Percentiles rank a stretch among this genome's conserved stretches.
Evolutionary conservation across 345 rosid genomes (phyloP).

Genomic region (Citrus reticulata): DNA sequence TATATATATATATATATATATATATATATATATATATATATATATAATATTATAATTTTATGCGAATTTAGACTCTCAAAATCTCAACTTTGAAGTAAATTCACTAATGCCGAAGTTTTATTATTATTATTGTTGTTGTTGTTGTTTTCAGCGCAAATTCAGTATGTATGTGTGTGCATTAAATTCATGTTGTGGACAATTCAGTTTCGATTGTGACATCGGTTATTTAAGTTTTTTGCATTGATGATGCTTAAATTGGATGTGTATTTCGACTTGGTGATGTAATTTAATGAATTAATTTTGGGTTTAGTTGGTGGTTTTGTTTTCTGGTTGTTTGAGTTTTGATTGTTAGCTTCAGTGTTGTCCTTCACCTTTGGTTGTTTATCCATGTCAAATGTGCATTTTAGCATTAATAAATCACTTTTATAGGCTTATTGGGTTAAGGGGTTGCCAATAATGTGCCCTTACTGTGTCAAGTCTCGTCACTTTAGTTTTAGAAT

Average conservation of each 20-base stretch:
- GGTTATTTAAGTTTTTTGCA: not conserved
- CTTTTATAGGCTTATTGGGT: not conserved
- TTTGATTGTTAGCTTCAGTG: not conserved
- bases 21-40: not conserved
- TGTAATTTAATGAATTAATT: not conserved
- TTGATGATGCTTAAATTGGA: not conserved
- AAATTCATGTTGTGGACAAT: not conserved
- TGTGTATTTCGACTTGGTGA: not conserved
- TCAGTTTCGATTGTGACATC: not conserved
- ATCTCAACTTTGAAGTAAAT: not conserved
- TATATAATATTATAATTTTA: not conserved
- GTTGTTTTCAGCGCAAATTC: not conserved
- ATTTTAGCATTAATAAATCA: not conserved
- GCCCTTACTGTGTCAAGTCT: not conserved
- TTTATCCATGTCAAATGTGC: not conserved
- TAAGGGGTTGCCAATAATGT: not conserved
- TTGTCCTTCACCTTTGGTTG: not conserved
- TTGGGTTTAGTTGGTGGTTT: not conserved
- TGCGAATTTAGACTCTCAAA: not conserved
- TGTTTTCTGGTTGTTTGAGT: not conserved
- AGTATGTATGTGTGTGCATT: too few species aligned
- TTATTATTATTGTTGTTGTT: not conserved
- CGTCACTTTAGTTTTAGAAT: not conserved
- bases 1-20: not conserved
- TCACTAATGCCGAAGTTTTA: not conserved